Base-by-base conservation (phyloP, 345 rosid species). In the Hypericum androsaemum region DNA sequence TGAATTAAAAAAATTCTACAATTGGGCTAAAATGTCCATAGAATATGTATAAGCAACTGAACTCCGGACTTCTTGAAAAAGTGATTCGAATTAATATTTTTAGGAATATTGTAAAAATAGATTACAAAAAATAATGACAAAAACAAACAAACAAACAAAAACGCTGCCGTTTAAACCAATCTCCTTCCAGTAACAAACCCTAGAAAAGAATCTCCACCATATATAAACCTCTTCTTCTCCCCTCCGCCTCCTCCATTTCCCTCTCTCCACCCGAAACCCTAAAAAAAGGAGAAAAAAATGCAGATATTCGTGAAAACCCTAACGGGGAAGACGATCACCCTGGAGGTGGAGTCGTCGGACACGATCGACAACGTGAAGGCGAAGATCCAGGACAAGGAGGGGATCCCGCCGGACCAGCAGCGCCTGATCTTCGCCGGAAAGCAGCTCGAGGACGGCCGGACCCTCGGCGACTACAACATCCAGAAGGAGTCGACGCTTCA, bases 271-370 rank as follows among this genome's bases (percentile, higher is more conserved):
- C 47, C 3, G 3, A 7, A 22, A 22, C 32, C 32, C 32, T 22
- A 22, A 22, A 1, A 22, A 22, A 22, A 22, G 4, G 4, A 22
- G 3, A 12, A 12, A 44, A 46, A 17, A 32, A 46, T 46, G 50
- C 50, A 46, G 50, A 46, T 46, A 17, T 46, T 46, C 28, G 50
- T 46, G 50, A 46, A 46, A 46, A 46, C 50, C 50, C 50, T 46
- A 46, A 46, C 50, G 28, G 50, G 50, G 50, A 46, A 46, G 32
- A 46, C 50, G 8, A 46, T 46, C 22, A 46, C 50, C 28, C 50
- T 46, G 28, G 50, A 46, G 28, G 50, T 46, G 28, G 50, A 46
- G 50, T 46, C 50, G 11, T 46, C 50, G 8, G 50, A 46, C 50
- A 46, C 50, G 17, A 46, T 46, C 32, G 50, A 46, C 22, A 46